A percentile compares a stretch with the other conserved stretches of the same genome.
Conservation (phyloP, 192 early-diverging fungal species). For the Neocallimastix lanati region DNA sequence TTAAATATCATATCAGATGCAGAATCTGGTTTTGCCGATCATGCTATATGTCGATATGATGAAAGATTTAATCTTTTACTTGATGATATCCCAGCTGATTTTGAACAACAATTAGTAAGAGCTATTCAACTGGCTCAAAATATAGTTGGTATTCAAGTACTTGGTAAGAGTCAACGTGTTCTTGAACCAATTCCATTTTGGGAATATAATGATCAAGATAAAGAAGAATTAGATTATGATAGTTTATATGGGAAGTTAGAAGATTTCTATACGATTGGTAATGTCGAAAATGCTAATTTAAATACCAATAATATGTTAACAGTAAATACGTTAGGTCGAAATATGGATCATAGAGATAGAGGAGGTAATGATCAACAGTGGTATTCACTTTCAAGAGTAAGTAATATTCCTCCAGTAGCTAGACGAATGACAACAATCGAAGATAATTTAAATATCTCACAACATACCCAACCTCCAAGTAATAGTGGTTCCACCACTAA, state of each 20-base stretch:
- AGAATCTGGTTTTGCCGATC: constrained; percentile 15
- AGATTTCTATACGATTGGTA: neutral
- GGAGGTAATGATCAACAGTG: neutral
- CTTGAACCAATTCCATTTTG: constrained; percentile 3
- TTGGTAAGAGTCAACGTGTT: constrained; percentile 13
- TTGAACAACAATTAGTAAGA: constrained; percentile 9
- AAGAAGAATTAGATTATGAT: neutral
- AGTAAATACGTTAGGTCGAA: neutral
- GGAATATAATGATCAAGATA: neutral
- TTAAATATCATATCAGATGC: constrained; percentile 20
- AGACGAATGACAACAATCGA: neutral
- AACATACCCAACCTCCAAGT: neutral
- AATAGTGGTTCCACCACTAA: neutral
- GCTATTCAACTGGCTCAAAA: constrained; percentile 14
- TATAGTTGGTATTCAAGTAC: constrained; percentile 12
- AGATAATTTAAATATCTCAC: neutral
- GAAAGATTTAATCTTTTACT: constrained; percentile 12
- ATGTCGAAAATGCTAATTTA: neutral
- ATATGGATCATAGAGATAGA: neutral
- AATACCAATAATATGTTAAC: neutral
- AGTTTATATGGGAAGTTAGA: neutral
- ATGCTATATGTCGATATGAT: constrained; percentile 6
- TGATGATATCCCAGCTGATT: constrained; percentile 12
- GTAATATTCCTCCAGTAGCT: neutral
- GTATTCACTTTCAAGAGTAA: neutral